Conservation (phyloP, 345 rosid species). For the Aegle marmelos region DNA sequence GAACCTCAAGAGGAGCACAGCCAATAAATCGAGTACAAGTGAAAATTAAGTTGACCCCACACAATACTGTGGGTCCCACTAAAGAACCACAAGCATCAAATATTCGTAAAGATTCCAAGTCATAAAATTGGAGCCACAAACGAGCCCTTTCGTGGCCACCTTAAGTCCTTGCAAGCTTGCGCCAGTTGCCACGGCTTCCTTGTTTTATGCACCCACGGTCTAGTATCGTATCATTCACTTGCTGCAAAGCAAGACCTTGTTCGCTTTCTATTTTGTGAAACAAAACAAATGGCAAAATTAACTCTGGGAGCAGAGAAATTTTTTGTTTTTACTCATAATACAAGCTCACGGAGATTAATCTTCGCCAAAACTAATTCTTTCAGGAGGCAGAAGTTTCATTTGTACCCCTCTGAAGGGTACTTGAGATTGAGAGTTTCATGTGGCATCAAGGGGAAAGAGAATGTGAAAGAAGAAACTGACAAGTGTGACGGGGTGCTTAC, state of each 20-base stretch:
- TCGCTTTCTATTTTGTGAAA: not conserved
- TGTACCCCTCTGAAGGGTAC: conserved; percentile 10
- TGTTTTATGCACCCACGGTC: not conserved
- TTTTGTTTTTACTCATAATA: conserved; percentile 32
- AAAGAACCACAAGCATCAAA: not conserved
- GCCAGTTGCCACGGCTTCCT: not conserved
- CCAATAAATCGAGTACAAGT: not conserved
- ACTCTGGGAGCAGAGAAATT: conserved; percentile 36
- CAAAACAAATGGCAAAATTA: conserved; percentile 51
- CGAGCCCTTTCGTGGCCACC: conserved; percentile 50
- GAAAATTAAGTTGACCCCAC: not conserved
- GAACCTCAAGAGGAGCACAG: not conserved
- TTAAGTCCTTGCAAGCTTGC: conserved; percentile 35
- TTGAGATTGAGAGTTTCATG: conserved; percentile 48
- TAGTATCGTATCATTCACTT: not conserved
- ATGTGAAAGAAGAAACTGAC: conserved; percentile 43
- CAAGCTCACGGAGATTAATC: conserved; percentile 32
- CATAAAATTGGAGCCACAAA: conserved; percentile 47
- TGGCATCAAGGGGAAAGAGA: conserved; percentile 55
- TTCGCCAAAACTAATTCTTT: conserved; percentile 21
- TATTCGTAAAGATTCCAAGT: not conserved
- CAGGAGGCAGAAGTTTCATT: conserved; percentile 13
- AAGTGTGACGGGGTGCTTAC: conserved; percentile 24
- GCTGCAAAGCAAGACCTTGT: not conserved
- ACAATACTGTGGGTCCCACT: not conserved